Conservation (phyloP, 345 rosid genomes). For the Hypericum perforatum region DNA sequence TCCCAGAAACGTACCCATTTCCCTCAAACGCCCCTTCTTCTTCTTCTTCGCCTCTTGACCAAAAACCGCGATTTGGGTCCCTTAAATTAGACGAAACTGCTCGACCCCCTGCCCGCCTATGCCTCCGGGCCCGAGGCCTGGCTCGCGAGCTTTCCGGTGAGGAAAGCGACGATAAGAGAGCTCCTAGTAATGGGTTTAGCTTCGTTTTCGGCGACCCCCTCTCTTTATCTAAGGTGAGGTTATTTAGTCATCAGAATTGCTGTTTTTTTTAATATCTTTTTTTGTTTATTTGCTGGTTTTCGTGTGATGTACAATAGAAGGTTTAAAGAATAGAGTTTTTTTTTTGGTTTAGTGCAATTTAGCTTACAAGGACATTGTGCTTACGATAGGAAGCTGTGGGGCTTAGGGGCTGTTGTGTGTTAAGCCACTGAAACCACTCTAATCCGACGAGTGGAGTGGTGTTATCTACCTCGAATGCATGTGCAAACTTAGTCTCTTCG, state of each 20-base stretch:
- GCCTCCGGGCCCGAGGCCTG: slow-evolving; percentile 36
- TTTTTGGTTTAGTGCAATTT: too few species aligned
- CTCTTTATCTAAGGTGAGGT: slow-evolving; percentile 45
- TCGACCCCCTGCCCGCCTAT: slow-evolving; percentile 5
- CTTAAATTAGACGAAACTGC: slow-evolving; percentile 30
- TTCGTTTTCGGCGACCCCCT: slow-evolving; percentile 28
- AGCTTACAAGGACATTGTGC: too few species aligned
- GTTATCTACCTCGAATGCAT: too few species aligned
- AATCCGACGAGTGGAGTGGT: too few species aligned
- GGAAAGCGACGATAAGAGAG: slow-evolving; percentile 25
- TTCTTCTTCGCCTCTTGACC: slow-evolving; percentile 18
- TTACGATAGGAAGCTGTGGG: too few species aligned
- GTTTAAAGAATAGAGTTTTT: too few species aligned
- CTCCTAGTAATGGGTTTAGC: slow-evolving; percentile 27
- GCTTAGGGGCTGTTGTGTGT: too few species aligned
- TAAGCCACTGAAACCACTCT: too few species aligned
- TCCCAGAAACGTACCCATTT: slow-evolving; percentile 27
- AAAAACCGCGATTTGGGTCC: slow-evolving; percentile 26
- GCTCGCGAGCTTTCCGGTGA: slow-evolving; percentile 31
- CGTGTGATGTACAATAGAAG: too few species aligned
- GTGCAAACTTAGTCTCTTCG: too few species aligned
- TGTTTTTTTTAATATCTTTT: neutral
- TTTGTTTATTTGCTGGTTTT: neutral
- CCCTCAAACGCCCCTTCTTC: slow-evolving; percentile 14
- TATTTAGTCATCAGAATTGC: too few species aligned